phyloP scores from a whole-genome alignment of 2,329 filamentous ascomycete species.

The Dothistroma pini region DNA sequence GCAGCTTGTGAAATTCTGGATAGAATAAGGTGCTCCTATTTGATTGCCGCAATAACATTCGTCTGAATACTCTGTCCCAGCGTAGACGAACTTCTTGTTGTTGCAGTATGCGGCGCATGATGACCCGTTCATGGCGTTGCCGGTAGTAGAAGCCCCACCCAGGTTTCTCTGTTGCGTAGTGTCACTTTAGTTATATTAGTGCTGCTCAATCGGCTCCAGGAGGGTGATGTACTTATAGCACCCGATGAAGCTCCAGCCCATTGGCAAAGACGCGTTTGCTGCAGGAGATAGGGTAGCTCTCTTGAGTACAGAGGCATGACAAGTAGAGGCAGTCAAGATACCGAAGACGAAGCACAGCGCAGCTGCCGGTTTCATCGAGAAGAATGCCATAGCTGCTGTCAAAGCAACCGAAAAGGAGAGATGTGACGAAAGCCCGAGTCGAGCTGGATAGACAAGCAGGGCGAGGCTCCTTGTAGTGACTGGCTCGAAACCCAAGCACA shows the following conservation, averaged over 20 bases:
- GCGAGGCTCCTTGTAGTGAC: not conserved
- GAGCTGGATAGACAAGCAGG: not conserved
- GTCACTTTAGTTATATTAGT: slow-evolving; percentile 15
- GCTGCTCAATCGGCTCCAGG: not conserved
- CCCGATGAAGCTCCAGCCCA: slow-evolving; percentile 24
- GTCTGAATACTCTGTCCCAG: slow-evolving; percentile 21
- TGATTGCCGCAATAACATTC: slow-evolving; percentile 27
- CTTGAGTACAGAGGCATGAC: slow-evolving; percentile 6
- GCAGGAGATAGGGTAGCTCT: slow-evolving; percentile 13
- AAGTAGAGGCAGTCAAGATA: not conserved
- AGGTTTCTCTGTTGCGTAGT: slow-evolving; percentile 17
- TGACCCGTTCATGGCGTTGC: slow-evolving; percentile 22
- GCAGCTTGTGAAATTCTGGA: slow-evolving; percentile 26
- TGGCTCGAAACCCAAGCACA: not conserved
- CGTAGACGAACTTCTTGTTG: slow-evolving; percentile 24
- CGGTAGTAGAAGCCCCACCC: slow-evolving; percentile 13
- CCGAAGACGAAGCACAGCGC: not conserved
- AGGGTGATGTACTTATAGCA: slow-evolving; percentile 21
- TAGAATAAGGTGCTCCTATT: slow-evolving; percentile 19
- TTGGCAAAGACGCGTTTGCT: slow-evolving; percentile 17
- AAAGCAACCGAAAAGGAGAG: not conserved
- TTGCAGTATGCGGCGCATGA: slow-evolving; percentile 21
- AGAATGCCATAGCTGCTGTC: not conserved
- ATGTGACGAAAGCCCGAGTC: not conserved
- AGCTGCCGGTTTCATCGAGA: not conserved